A percentile compares a stretch with the other conserved stretches of the same genome.
Conservation (phyloP, 345 rosid genomes). For the Boechera divaricarpa region DNA sequence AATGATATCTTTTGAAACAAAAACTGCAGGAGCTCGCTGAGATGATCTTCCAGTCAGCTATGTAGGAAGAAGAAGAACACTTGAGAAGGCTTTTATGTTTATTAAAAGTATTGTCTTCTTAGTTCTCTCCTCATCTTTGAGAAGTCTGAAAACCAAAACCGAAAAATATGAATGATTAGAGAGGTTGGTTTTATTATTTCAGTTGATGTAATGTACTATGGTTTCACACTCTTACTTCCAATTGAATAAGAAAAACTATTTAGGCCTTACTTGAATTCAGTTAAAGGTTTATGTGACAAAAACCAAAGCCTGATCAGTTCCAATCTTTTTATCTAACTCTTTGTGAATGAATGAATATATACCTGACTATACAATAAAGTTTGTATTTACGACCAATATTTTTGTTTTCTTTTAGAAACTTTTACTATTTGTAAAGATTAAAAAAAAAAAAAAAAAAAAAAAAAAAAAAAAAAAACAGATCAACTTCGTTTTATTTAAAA, state of each 20-base stretch:
- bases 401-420: no score
- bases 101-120: slow-evolving; percentile 3
- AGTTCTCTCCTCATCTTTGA: slow-evolving; percentile 5
- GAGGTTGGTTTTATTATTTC: slow-evolving; percentile 23
- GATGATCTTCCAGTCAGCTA: slow-evolving; percentile 78
- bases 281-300: slow-evolving; percentile 14
- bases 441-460: no score
- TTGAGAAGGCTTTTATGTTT: slow-evolving; percentile 1
- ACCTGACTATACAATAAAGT: no score
- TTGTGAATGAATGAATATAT: no score
- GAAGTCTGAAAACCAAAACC: background rate
- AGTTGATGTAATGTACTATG: slow-evolving; percentile 22
- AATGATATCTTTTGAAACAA: slow-evolving; percentile 6
- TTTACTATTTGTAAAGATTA: no score
- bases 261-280: slow-evolving; percentile 9
- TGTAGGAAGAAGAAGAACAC: slow-evolving; percentile 33
- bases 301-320: background rate
- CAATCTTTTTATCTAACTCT: background rate
- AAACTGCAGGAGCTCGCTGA: slow-evolving; percentile 87
- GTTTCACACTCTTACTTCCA: slow-evolving; percentile 3
- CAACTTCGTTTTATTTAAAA: no score
- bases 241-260: slow-evolving; percentile 27
- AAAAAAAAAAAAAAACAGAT: no score
- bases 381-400: no score
- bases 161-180: slow-evolving; percentile 18